Conservation (phyloP, 2,329 filamentous ascomycete genomes). For the Scedosporium dehoogii region DNA sequence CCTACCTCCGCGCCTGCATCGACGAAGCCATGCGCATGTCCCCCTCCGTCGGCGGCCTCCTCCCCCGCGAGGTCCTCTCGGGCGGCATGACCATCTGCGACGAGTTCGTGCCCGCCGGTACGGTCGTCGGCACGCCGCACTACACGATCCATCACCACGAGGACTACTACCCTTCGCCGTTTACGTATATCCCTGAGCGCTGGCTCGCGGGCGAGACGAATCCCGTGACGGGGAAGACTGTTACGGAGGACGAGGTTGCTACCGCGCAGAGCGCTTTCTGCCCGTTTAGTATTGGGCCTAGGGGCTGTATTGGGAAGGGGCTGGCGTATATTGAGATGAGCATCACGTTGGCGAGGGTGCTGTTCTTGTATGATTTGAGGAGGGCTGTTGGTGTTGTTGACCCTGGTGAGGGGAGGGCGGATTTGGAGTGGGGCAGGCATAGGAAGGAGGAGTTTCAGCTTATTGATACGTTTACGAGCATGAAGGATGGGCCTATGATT, state of each 20-base stretch:
- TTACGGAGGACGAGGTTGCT: constrained; percentile 40
- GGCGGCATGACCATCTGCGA: constrained; percentile 47
- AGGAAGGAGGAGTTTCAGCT: constrained; percentile 56
- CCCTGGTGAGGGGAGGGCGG: constrained; percentile 39
- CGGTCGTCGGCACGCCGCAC: constrained; percentile 53
- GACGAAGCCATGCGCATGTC: constrained; percentile 57
- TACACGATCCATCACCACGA: constrained; percentile 61
- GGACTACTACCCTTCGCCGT: constrained; percentile 50
- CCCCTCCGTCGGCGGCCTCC: constrained; percentile 49
- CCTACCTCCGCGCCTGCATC: constrained; percentile 54
- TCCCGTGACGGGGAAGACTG: constrained; percentile 23
- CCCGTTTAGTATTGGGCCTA: constrained; percentile 60
- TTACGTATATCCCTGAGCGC: constrained; percentile 51
- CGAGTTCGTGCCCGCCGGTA: constrained; percentile 44
- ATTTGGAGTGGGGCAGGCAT: constrained; percentile 44
- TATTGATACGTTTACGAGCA: constrained; percentile 61
- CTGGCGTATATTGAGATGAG: constrained; percentile 59
- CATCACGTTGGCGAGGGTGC: constrained; percentile 48
- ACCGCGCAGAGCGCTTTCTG: constrained; percentile 60
- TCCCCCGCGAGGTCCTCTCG: constrained; percentile 47
- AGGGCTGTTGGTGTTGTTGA: constrained; percentile 37
- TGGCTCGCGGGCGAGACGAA: constrained; percentile 46
- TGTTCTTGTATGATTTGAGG: constrained; percentile 53
- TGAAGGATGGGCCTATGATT: constrained; percentile 61
- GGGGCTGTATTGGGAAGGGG: constrained; percentile 64